Base-by-base conservation (phyloP, 257 asterid species). In the Solanum tarapatanum region DNA sequence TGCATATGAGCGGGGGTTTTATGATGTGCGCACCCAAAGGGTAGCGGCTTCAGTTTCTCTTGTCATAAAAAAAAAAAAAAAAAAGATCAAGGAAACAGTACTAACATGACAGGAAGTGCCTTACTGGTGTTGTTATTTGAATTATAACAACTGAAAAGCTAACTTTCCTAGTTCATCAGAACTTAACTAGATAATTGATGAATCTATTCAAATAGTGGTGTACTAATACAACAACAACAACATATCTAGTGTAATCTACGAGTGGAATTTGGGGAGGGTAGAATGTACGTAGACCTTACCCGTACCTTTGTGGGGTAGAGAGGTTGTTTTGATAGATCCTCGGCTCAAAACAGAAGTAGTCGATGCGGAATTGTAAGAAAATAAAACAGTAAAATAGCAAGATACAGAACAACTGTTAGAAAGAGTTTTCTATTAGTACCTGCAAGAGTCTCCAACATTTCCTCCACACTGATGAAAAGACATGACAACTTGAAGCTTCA, bases 401-500 rank as follows among this genome's bases (percentile, higher is more conserved):
- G 32, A n/a, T n/a, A 64, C 32, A 11, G 0, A 64, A n/a, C 72
- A 64, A 64, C 39, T 14, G 36, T 28, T 19, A 8, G 1, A 13
- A 69, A 69, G 43, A 58, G 24, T 24, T 16, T 8, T 39, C 13
- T 2, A 13, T 43, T 14, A 8, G 35, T 91, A 95, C 99, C 93
- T 94, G 98, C 98, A 97, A 80, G 98, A 93, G 86, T 97, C 99
- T 69, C 98, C 99, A 72, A 95, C 98, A 77, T 95, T 95, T 89
- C 97, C 98, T 58, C 99, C 99, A 88, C 99, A 96, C 84, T 95
- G 98, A 91, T 96, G 98, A 88, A 96, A 95, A 55, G 98, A 95
- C 99, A 97, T 96, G 86, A 94, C 98, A 60, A 89, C 94, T 89
- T 95, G 98, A 86, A 97, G 94, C 93, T 96, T 96, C 91, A 96